Evolutionary conservation across 345 rosid genomes (phyloP).

Genomic region (Sonneratia alba): DNA sequence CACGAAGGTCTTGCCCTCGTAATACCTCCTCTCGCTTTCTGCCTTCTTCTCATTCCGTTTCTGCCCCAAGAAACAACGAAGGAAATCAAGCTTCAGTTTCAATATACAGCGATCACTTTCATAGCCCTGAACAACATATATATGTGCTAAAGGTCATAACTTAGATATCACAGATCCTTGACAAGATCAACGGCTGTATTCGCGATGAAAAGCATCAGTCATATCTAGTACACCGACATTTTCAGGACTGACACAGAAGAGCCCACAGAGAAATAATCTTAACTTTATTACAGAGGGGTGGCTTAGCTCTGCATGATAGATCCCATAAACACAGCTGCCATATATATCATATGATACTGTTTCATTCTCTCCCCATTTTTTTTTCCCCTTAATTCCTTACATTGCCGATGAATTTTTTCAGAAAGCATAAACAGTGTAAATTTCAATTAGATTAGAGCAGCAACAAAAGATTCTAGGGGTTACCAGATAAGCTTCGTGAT

Average conservation of each 20-base stretch:
- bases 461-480: not conserved
- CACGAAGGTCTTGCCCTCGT: conserved; percentile 41
- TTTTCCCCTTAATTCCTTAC: not conserved
- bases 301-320: not conserved
- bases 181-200: not conserved
- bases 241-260: not conserved
- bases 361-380: not conserved
- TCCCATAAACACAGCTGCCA: not conserved
- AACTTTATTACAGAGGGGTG: not conserved
- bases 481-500: conserved; percentile 69
- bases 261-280: not conserved
- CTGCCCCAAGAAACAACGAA: conserved; percentile 23
- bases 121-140: too few species aligned
- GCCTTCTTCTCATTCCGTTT: conserved; percentile 66
- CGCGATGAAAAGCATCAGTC: not conserved
- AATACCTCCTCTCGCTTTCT: conserved; percentile 54
- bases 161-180: not conserved
- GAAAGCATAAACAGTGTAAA: not conserved
- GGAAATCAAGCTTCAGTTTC: not conserved
- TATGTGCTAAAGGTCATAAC: not conserved
- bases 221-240: not conserved
- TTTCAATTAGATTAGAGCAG: not conserved
- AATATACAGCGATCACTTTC: too few species aligned
- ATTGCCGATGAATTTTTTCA: not conserved
- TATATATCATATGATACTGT: not conserved